phyloP scores from a whole-genome alignment of 164 flowering plant species.

The Euptelea pleiosperma region DNA sequence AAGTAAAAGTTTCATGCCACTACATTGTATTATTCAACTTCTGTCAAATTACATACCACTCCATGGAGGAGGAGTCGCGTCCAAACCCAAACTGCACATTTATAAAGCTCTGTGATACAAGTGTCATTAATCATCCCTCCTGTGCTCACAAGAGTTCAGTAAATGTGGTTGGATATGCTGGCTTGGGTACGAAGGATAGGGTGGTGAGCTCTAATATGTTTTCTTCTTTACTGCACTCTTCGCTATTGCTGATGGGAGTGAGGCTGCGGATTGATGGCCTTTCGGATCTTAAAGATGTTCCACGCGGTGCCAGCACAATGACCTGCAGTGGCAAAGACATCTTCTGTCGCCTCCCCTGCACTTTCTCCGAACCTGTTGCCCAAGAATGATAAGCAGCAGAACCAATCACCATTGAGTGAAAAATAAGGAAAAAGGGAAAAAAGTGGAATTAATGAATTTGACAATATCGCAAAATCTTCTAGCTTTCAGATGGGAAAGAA shows the following conservation, averaged over 20 bases:
- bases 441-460: no score
- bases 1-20: not conserved
- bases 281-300: constrained; percentile 78
- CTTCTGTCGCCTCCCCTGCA: constrained; percentile 79
- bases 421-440: not conserved
- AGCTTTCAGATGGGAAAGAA: not conserved
- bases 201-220: not conserved
- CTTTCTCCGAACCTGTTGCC: constrained; percentile 63
- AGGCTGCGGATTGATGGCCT: constrained; percentile 64
- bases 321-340: constrained; percentile 82
- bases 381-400: not conserved
- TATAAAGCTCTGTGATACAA: not conserved
- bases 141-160: not conserved
- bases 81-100: not conserved
- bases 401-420: not conserved
- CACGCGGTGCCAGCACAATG: constrained; percentile 68
- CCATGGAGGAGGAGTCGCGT: no score
- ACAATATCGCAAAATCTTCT: not conserved
- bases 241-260: constrained; percentile 37
- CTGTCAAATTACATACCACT: no score
- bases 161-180: no score
- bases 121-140: not conserved
- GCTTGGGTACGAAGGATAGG: no score
- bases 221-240: constrained; percentile 38
- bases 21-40: not conserved